These are phyloP conservation scores for Coemansia sp. DNA, from an alignment of 192 early-diverging fungal species.

Conservation along the genomic window DNA sequence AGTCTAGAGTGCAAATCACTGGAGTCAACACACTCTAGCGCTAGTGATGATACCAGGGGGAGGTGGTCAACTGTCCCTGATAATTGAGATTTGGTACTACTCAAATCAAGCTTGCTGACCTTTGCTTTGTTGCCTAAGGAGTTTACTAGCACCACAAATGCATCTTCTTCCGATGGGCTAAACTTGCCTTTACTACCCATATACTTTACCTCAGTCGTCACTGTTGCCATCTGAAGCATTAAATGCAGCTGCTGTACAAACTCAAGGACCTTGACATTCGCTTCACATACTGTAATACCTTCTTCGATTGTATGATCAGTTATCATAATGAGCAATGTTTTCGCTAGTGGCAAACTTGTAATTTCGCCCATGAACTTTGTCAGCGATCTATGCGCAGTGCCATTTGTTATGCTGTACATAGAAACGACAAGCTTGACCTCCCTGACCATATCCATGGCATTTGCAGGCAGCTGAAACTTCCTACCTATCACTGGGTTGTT, in stretches of 20 bases:
- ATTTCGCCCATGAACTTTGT: background rate
- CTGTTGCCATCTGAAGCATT: too few relatives aligned
- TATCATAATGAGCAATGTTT: background rate
- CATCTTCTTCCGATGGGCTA: too few relatives aligned
- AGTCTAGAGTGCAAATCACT: background rate
- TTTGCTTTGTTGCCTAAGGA: too few relatives aligned
- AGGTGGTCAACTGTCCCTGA: background rate
- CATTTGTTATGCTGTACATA: background rate
- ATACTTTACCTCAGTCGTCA: too few relatives aligned
- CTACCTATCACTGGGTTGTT: background rate
- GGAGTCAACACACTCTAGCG: background rate
- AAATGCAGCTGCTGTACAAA: too few relatives aligned
- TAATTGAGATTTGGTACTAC: background rate
- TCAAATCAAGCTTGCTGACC: too few relatives aligned
- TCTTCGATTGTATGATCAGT: background rate
- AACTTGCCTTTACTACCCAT: too few relatives aligned
- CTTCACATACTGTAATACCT: background rate
- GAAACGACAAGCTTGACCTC: background rate
- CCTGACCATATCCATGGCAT: background rate
- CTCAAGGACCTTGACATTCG: too few relatives aligned
- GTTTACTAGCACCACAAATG: too few relatives aligned
- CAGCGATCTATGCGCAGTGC: background rate
- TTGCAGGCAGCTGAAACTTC: background rate
- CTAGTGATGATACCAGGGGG: background rate
- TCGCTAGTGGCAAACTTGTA: background rate